Evolutionary conservation across 2,329 filamentous ascomycete genomes (phyloP).

Genomic region (Fusarium neocosmosporiellum): DNA sequence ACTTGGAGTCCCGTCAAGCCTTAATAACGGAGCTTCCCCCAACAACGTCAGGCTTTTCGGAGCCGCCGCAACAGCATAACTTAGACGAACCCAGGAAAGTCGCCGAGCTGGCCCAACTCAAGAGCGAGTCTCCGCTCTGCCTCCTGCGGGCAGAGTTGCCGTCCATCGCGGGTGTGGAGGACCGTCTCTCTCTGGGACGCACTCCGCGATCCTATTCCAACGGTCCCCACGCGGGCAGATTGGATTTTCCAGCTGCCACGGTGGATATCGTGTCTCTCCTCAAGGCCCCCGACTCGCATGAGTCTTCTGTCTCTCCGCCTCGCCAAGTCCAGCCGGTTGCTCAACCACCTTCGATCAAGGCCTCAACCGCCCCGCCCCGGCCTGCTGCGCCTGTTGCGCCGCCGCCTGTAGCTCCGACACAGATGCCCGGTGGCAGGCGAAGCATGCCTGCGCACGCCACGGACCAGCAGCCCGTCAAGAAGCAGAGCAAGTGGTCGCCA

Average conservation of each 20-base stretch:
- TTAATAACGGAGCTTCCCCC: constrained; percentile 24
- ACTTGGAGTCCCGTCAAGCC: constrained; percentile 5
- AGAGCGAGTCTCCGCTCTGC: constrained; percentile 55
- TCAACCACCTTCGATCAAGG: constrained; percentile 36
- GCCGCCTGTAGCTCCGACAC: constrained; percentile 48
- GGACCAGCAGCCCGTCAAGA: constrained; percentile 83
- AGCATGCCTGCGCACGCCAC: constrained; percentile 59
- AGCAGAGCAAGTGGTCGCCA: constrained; percentile 95
- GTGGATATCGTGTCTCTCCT: constrained; percentile 96
- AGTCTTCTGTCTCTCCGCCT: constrained; percentile 67
- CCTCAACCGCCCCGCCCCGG: constrained; percentile 33
- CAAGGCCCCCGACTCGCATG: constrained; percentile 79
- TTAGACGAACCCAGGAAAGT: constrained; percentile 34
- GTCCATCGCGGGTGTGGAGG: constrained; percentile 45
- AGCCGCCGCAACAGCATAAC: constrained; percentile 27
- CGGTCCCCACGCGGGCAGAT: constrained; percentile 42
- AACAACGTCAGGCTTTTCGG: constrained; percentile 32
- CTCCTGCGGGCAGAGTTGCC: constrained; percentile 54
- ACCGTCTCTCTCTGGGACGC: constrained; percentile 44
- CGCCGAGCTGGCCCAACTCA: constrained; percentile 57
- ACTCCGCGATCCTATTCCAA: constrained; percentile 45
- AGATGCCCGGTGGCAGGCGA: constrained; percentile 47
- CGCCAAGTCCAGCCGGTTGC: constrained; percentile 42
- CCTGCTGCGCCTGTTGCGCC: constrained; percentile 39
- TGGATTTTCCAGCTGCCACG: constrained; percentile 67